Base-by-base conservation (phyloP, 2,329 filamentous ascomycete species). In the Fusarium torreyae region DNA sequence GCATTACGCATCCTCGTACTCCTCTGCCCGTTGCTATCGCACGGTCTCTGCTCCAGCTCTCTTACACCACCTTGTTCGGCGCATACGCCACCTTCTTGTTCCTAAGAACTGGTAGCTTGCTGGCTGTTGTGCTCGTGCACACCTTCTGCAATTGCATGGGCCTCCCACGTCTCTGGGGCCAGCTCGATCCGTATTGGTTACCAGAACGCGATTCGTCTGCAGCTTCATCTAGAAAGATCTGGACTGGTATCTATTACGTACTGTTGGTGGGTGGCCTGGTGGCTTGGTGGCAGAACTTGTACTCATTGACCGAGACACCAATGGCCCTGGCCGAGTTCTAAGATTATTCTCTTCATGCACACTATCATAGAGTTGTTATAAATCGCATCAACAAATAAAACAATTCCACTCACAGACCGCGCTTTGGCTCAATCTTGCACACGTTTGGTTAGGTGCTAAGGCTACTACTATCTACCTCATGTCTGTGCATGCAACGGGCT, bases 81-180 rank as follows among this genome's bases (percentile, higher is more conserved):
- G 94, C 94, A 80, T 97, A 96, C 80, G 94, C 92, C 6, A 94
- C 93, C 0, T 99, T 98, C 74, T 75, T 98, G 20, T 97, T 92
- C 75, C 77, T 99, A 20, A 90, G 95, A 36, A 97, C 94, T 0
- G 94, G 94, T 5, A 97, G 92, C 48, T 81, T 98, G 39, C 85
- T 91, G 40, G 90, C 92, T 14, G 91, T 91, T 33, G 90, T 95
- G 54, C 76, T 90, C 20, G 91, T 93, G 7, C 96, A 99, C 76
- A 87, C 89, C 11, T 96, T 98, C 77, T 99, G 96, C 82, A 99
- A 99, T 77, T 92, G 88, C 83, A 92, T 94, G 86, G 96, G 96
- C 9, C 82, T 98, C 50, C 96, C 96, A 22, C 87, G 94, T 8
- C 81, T 98, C 61, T 97, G 92, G 90, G 95, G 96, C 1, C 84